Percentiles rank a stretch among this genome's conserved stretches.
Conservation (phyloP, 345 rosid genomes). For the Clarkia xantiana region DNA sequence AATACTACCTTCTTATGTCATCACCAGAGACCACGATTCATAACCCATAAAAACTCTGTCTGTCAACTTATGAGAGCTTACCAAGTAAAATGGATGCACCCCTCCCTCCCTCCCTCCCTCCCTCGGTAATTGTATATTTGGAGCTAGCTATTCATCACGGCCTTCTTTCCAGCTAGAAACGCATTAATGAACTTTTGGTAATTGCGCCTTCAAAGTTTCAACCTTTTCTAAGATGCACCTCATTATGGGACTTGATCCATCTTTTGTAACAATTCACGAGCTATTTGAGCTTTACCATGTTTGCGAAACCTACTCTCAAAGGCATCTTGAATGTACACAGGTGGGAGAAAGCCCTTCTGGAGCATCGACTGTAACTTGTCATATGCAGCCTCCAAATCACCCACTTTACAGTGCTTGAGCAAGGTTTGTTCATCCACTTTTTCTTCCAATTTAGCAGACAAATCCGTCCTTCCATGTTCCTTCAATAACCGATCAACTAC, state of each 20-base stretch:
- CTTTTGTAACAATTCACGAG: constrained; percentile 14
- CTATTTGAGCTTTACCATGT: constrained; percentile 12
- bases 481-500: constrained; percentile 15
- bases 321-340: constrained; percentile 19
- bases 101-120: too few relatives aligned
- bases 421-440: constrained; percentile 20
- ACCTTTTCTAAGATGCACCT: background rate
- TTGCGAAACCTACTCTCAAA: constrained; percentile 14
- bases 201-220: background rate
- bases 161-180: too few relatives aligned
- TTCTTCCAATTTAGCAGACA: constrained; percentile 15
- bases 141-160: too few relatives aligned
- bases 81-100: too few relatives aligned
- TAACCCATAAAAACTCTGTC: too few relatives aligned
- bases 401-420: constrained; percentile 18
- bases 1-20: too few relatives aligned
- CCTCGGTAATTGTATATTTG: too few relatives aligned
- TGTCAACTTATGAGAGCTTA: too few relatives aligned
- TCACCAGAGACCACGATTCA: too few relatives aligned
- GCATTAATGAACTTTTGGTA: background rate
- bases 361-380: constrained; percentile 14
- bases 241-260: constrained; percentile 6
- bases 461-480: constrained; percentile 15
- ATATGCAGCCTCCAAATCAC: constrained; percentile 14
- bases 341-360: constrained; percentile 14